Evolutionary conservation across 129 eudicot species (phyloP).

Genomic region (Flaveria linearis): DNA sequence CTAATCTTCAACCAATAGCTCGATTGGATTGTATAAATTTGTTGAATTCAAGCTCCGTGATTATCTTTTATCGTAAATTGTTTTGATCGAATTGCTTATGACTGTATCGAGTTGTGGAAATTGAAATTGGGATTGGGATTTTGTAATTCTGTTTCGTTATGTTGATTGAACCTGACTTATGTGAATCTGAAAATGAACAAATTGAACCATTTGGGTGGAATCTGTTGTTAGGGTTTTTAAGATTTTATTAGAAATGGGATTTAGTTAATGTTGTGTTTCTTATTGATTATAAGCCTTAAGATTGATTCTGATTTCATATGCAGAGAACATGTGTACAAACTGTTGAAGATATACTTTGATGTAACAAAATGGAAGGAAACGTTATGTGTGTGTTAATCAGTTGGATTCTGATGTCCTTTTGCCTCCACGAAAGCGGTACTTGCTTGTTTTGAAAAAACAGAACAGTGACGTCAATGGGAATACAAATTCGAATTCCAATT

Average conservation of each 20-base stretch:
- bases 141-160: too few relatives aligned
- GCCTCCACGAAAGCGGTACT: slow-evolving; percentile 92
- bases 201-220: slow-evolving; percentile 17
- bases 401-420: slow-evolving; percentile 82
- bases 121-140: not conserved
- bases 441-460: slow-evolving; percentile 75
- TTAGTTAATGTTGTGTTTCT: slow-evolving; percentile 16
- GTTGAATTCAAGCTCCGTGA: slow-evolving; percentile 32
- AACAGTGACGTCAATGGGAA: slow-evolving; percentile 45
- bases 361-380: slow-evolving; percentile 61
- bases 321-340: slow-evolving; percentile 21
- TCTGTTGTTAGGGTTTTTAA: slow-evolving; percentile 34
- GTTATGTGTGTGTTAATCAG: slow-evolving; percentile 52
- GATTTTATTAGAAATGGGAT: slow-evolving; percentile 22
- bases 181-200: slow-evolving; percentile 22
- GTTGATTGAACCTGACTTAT: slow-evolving; percentile 28
- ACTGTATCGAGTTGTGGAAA: not conserved
- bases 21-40: slow-evolving; percentile 38
- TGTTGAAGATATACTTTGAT: slow-evolving; percentile 38
- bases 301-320: slow-evolving; percentile 38
- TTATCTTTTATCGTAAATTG: slow-evolving; percentile 16
- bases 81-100: slow-evolving; percentile 15
- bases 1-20: slow-evolving; percentile 27
- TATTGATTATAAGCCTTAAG: slow-evolving; percentile 13
- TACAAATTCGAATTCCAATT: slow-evolving; percentile 15